Percentiles rank a stretch among this genome's conserved stretches.
These are phyloP conservation scores for Fonsecaea pugnacius DNA, from an alignment of 2,329 filamentous ascomycete genomes.

Conservation along the genomic window DNA sequence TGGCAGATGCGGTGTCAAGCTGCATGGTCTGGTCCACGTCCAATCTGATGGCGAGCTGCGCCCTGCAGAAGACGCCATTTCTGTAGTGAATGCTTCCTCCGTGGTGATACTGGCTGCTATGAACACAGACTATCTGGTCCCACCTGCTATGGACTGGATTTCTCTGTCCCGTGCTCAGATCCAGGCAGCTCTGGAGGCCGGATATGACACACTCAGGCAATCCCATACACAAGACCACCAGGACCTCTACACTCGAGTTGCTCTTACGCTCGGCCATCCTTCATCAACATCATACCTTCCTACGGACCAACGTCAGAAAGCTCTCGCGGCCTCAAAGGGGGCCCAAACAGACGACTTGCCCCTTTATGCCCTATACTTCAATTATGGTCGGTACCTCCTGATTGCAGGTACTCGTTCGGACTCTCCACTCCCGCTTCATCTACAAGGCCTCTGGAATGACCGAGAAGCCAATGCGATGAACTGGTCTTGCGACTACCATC, in stretches of 20 bases:
- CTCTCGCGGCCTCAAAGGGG: neutral
- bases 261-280: neutral
- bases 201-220: neutral
- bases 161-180: neutral
- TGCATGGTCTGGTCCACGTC: neutral
- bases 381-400: slow-evolving; percentile 1
- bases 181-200: neutral
- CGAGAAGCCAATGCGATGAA: slow-evolving; percentile 5
- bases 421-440: neutral
- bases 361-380: neutral
- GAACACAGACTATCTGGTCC: neutral
- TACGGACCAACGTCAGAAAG: slow-evolving; percentile 1
- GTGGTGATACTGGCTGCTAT: neutral
- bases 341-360: neutral
- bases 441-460: slow-evolving; percentile 1
- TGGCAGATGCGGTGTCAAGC: neutral
- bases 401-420: neutral
- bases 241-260: neutral
- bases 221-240: neutral
- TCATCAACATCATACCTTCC: neutral
- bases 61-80: neutral
- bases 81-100: neutral
- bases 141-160: neutral
- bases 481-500: slow-evolving; percentile 2
- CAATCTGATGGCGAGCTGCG: neutral